phyloP scores from a whole-genome alignment of 2,329 filamentous ascomycete genomes.

The Pestalotiopsis sp. region DNA sequence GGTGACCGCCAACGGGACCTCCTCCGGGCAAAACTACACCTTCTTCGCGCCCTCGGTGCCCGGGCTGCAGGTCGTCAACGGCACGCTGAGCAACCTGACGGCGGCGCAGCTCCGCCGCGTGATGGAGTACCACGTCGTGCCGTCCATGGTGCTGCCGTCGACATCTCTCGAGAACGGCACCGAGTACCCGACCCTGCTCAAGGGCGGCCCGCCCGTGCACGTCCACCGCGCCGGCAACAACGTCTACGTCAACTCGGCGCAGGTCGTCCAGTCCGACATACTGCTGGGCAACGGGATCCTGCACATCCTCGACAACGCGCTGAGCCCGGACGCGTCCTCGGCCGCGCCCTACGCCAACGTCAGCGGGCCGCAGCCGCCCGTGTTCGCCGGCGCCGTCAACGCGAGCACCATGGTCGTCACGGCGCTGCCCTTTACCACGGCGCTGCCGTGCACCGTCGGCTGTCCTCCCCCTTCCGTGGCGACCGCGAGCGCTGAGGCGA shows the following conservation, averaged over 20 bases:
- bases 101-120: slow-evolving; percentile 42
- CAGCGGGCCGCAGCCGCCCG: slow-evolving; percentile 30
- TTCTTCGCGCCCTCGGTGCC: slow-evolving; percentile 55
- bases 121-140: slow-evolving; percentile 57
- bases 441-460: slow-evolving; percentile 40
- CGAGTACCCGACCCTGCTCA: slow-evolving; percentile 39
- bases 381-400: slow-evolving; percentile 21
- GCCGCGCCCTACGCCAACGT: slow-evolving; percentile 37
- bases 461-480: slow-evolving; percentile 29
- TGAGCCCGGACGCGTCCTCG: slow-evolving; percentile 41
- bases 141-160: slow-evolving; percentile 54
- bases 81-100: slow-evolving; percentile 39
- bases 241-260: slow-evolving; percentile 54
- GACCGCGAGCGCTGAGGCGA: slow-evolving; percentile 13
- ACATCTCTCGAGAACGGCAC: slow-evolving; percentile 28
- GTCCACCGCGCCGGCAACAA: slow-evolving; percentile 41
- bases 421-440: slow-evolving; percentile 37
- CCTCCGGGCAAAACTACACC: slow-evolving; percentile 40
- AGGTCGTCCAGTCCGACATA: slow-evolving; percentile 52
- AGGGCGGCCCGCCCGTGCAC: slow-evolving; percentile 38
- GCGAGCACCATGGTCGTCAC: slow-evolving; percentile 21
- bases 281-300: slow-evolving; percentile 58
- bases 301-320: slow-evolving; percentile 56
- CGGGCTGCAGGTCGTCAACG: slow-evolving; percentile 50
- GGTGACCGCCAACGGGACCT: slow-evolving; percentile 33